Evolutionary conservation across 352 stramenopile species (phyloP).

Genomic region (Phytophthora podocarpi): DNA sequence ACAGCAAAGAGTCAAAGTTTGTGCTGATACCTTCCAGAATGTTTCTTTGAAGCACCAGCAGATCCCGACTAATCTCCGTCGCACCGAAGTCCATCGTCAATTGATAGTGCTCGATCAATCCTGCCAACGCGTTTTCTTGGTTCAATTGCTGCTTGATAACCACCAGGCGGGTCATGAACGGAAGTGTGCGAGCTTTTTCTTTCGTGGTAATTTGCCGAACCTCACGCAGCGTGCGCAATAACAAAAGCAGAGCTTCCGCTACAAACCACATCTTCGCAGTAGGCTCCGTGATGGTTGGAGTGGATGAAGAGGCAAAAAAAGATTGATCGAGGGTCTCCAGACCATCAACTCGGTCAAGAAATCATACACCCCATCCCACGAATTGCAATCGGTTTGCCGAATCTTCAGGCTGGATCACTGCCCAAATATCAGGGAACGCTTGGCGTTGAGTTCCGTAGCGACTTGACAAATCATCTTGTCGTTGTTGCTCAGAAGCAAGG

Average conservation of each 20-base stretch:
- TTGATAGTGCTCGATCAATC: slow-evolving; percentile 9
- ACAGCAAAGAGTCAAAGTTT: slow-evolving; percentile 19
- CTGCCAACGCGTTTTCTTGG: neutral
- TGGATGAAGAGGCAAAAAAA: slow-evolving; percentile 13
- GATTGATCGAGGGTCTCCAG: slow-evolving; percentile 28
- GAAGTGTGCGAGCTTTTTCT: slow-evolving; percentile 22
- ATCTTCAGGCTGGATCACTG: slow-evolving; percentile 1
- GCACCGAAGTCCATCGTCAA: slow-evolving; percentile 11
- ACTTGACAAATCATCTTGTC: slow-evolving; percentile 1
- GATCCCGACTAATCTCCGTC: slow-evolving; percentile 7
- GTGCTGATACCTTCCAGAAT: slow-evolving; percentile 10
- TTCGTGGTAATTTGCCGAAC: slow-evolving; percentile 40
- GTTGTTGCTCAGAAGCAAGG: slow-evolving; percentile 13
- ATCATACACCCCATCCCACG: slow-evolving; percentile 32
- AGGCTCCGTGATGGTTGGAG: slow-evolving; percentile 7
- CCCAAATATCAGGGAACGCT: slow-evolving; percentile 17
- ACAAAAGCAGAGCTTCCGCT: slow-evolving; percentile 41
- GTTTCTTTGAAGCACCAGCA: slow-evolving; percentile 4
- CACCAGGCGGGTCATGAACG: slow-evolving; percentile 8
- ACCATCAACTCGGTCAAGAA: slow-evolving; percentile 26
- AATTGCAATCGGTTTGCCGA: slow-evolving; percentile 5
- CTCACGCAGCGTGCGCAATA: slow-evolving; percentile 52
- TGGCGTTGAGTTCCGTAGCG: neutral
- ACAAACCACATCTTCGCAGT: slow-evolving; percentile 36
- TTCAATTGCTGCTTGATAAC: slow-evolving; percentile 2